Evolutionary conservation across 768 basidiomycete species (phyloP).

Genomic region (Cystobasidium tubakii): DNA sequence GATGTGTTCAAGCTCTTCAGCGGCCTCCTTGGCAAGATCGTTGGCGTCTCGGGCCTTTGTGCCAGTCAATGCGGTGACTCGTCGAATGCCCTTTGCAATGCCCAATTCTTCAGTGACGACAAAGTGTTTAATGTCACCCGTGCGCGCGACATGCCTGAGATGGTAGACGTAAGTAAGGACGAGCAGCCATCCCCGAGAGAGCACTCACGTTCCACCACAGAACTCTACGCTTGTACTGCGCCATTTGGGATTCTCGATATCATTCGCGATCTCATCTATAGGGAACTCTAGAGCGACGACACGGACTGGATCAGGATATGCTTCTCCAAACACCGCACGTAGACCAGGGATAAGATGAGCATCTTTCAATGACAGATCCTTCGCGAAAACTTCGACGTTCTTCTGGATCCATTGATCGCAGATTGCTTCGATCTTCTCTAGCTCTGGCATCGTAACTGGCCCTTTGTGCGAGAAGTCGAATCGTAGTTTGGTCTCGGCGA

Average conservation of each 20-base stretch:
- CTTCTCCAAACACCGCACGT: constrained; percentile 93
- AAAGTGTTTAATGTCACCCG: constrained; percentile 94
- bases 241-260: constrained; percentile 88
- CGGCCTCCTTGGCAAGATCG: constrained; percentile 61
- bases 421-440: constrained; percentile 74
- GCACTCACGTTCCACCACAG: constrained; percentile 87
- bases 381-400: constrained; percentile 81
- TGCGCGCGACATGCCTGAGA: constrained; percentile 87
- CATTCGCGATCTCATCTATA: constrained; percentile 74
- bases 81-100: constrained; percentile 94
- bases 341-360: constrained; percentile 87
- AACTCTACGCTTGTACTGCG: constrained; percentile 86
- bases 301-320: constrained; percentile 94
- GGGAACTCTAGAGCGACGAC: constrained; percentile 86
- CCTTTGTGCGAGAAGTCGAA: constrained; percentile 99
- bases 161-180: too few relatives aligned
- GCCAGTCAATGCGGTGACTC: constrained; percentile 89
- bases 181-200: too few relatives aligned
- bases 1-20: constrained; percentile 60
- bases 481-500: constrained; percentile 88
- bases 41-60: constrained; percentile 81
- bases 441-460: constrained; percentile 67
- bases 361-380: constrained; percentile 69
- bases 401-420: constrained; percentile 81
- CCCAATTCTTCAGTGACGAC: constrained; percentile 91